These are phyloP conservation scores for Tuber borchii DNA, from an alignment of 495 filamentous ascomycete species.

Conservation along the genomic window DNA sequence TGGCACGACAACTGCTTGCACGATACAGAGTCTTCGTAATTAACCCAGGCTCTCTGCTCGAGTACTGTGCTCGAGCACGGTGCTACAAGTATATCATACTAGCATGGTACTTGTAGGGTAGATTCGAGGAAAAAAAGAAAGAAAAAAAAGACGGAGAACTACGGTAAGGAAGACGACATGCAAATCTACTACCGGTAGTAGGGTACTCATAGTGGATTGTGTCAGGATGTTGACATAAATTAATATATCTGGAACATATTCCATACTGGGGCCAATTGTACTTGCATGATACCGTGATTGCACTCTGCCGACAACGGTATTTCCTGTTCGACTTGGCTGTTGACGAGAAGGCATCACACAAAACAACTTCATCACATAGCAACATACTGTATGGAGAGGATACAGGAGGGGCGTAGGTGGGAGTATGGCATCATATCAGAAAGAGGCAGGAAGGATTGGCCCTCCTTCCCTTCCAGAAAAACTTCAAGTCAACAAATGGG, in stretches of 20 bases:
- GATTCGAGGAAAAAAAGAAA: neutral
- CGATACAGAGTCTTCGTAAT: neutral
- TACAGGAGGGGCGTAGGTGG: too few relatives aligned
- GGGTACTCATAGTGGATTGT: neutral
- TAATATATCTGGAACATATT: neutral
- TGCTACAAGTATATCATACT: too few relatives aligned
- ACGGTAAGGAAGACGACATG: neutral
- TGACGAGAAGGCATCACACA: neutral
- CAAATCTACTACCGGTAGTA: neutral
- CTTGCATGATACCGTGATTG: neutral
- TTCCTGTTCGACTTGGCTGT: neutral
- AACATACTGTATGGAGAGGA: neutral
- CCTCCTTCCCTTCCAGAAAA: conserved; percentile 1
- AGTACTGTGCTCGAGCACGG: neutral
- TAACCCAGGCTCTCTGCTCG: neutral
- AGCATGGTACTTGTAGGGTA: too few relatives aligned
- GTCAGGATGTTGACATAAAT: neutral
- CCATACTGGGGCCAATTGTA: neutral
- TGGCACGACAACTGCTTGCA: neutral
- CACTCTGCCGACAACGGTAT: neutral
- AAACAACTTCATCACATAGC: neutral
- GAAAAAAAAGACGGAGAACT: neutral
- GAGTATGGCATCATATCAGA: too few relatives aligned
- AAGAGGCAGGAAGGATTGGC: too few relatives aligned
- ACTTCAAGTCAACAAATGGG: neutral